phyloP scores from a whole-genome alignment of 345 rosid species.

The Cardamine resedifolia region DNA sequence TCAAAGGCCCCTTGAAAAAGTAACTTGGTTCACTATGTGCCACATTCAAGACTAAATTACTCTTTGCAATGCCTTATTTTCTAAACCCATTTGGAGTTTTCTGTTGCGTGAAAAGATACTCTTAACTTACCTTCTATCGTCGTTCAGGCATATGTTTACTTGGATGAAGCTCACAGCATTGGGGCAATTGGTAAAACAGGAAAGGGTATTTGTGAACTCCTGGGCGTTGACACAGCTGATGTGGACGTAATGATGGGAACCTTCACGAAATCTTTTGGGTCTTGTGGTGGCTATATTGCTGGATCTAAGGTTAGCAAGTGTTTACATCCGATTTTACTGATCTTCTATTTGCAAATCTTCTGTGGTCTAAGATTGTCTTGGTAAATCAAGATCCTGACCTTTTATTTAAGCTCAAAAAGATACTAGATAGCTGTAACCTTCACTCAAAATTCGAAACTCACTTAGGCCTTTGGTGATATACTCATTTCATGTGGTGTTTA shows the following conservation, averaged over 20 bases:
- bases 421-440: neutral
- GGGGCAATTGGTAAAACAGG: slow-evolving; percentile 93
- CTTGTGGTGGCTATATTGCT: slow-evolving; percentile 96
- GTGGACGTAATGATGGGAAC: slow-evolving; percentile 99
- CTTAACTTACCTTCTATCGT: neutral
- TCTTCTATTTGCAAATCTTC: neutral
- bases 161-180: slow-evolving; percentile 97
- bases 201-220: slow-evolving; percentile 89
- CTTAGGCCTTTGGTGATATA: too few relatives aligned
- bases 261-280: slow-evolving; percentile 93
- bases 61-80: neutral
- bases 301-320: slow-evolving; percentile 71
- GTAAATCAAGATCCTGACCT: neutral
- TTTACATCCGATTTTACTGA: neutral
- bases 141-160: slow-evolving; percentile 70
- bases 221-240: slow-evolving; percentile 88
- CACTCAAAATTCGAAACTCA: neutral
- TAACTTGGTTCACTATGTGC: neutral
- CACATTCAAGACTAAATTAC: neutral
- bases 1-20: neutral
- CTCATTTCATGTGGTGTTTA: neutral
- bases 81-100: neutral
- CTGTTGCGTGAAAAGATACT: neutral
- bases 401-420: neutral
- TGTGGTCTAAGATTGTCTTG: neutral